phyloP scores from a whole-genome alignment of 2,329 filamentous ascomycete species.

The Geosmithia morbida region DNA sequence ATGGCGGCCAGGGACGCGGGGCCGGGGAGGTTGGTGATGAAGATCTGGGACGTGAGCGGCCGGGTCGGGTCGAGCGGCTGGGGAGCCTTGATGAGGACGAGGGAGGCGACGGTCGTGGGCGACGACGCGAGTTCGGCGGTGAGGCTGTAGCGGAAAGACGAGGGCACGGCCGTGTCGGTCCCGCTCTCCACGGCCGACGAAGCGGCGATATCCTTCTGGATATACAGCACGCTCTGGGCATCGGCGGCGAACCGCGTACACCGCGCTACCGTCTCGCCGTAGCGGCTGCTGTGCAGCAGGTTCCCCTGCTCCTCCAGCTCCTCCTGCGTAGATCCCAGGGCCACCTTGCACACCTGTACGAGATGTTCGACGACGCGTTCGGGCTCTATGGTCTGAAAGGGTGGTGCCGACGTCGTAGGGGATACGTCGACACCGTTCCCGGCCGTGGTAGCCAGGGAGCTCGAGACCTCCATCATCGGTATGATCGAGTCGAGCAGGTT shows the following conservation, averaged over 20 bases:
- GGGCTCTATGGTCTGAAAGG: constrained; percentile 50
- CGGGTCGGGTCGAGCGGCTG: constrained; percentile 72
- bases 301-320: constrained; percentile 75
- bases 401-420: constrained; percentile 9
- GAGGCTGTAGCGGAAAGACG: constrained; percentile 61
- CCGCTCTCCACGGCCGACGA: constrained; percentile 37
- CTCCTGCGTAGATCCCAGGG: constrained; percentile 57
- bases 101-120: constrained; percentile 67
- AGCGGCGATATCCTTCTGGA: constrained; percentile 65
- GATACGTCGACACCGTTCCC: constrained; percentile 26
- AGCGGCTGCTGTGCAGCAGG: constrained; percentile 58
- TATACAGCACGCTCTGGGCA: constrained; percentile 74
- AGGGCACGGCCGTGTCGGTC: constrained; percentile 23
- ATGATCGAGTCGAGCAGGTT: not conserved
- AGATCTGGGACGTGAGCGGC: constrained; percentile 76
- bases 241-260: constrained; percentile 85
- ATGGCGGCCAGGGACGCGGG: constrained; percentile 54
- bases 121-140: constrained; percentile 70
- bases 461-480: constrained; percentile 38
- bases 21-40: constrained; percentile 84
- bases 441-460: constrained; percentile 25
- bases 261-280: constrained; percentile 70
- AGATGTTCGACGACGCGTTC: constrained; percentile 58
- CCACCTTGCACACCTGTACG: constrained; percentile 53
- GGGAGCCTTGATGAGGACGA: constrained; percentile 82